These are phyloP conservation scores for Penicillium sp. DNA, from an alignment of 2,329 filamentous ascomycete genomes.

Conservation along the genomic window DNA sequence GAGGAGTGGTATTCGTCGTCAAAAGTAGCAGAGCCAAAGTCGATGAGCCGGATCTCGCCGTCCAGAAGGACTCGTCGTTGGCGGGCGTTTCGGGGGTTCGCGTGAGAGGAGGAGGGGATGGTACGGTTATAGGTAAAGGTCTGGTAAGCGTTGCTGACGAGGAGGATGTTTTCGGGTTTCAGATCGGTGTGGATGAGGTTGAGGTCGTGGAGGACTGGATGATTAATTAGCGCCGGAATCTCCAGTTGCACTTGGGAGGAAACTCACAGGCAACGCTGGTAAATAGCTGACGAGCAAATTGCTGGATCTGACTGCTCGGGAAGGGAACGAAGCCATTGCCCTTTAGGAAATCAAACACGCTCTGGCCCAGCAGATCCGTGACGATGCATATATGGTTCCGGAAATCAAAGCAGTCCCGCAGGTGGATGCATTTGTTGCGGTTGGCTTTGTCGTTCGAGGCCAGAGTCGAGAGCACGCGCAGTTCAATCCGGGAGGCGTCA, in stretches of 20 bases:
- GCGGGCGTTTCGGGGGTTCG: conserved; percentile 56
- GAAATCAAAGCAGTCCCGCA: conserved; percentile 96
- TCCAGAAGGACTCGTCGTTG: conserved; percentile 63
- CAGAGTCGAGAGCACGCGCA: conserved; percentile 87
- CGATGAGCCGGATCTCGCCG: conserved; percentile 65
- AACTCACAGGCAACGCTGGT: conserved; percentile 96
- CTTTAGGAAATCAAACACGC: conserved; percentile 97
- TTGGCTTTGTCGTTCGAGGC: conserved; percentile 89
- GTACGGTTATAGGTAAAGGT: conserved; percentile 68
- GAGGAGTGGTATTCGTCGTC: conserved; percentile 68
- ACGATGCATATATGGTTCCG: conserved; percentile 92
- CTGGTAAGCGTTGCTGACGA: conserved; percentile 64
- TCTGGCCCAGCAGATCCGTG: conserved; percentile 78
- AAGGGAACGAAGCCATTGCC: conserved; percentile 94
- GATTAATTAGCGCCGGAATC: conserved; percentile 23
- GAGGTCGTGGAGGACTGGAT: conserved; percentile 83
- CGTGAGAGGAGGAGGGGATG: conserved; percentile 63
- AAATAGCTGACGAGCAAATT: conserved; percentile 89
- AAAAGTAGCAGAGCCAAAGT: conserved; percentile 67
- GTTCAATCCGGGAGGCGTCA: conserved; percentile 90
- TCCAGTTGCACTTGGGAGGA: not conserved
- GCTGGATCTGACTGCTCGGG: conserved; percentile 97
- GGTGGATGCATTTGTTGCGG: conserved; percentile 92
- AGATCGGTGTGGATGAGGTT: conserved; percentile 91
- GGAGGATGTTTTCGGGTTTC: conserved; percentile 67